Conservation (phyloP, 768 basidiomycete genomes). For the Gelatoporia subvermispora region DNA sequence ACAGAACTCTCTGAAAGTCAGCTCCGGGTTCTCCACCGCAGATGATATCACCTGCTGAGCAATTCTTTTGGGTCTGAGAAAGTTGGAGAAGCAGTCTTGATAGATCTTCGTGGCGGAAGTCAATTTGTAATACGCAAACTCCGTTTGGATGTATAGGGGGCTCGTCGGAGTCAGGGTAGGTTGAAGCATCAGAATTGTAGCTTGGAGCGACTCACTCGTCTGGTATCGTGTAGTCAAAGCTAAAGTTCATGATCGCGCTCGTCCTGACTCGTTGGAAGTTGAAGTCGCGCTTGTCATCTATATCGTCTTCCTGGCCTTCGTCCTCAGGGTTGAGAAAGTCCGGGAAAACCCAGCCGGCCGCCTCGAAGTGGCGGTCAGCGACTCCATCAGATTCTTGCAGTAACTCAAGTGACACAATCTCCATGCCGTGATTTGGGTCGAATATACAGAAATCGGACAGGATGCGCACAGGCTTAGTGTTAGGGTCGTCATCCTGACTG, state of each 20-base stretch:
- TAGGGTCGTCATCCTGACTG: conserved; percentile 9
- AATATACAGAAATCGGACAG: conserved; percentile 59
- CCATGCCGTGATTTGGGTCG: conserved; percentile 41
- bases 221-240: conserved; percentile 44
- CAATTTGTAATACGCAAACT: conserved; percentile 60
- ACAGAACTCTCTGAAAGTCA: conserved; percentile 31
- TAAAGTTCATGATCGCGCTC: conserved; percentile 41
- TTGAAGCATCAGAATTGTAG: neutral
- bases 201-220: conserved; percentile 50
- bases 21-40: conserved; percentile 26
- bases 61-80: conserved; percentile 46
- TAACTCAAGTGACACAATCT: conserved; percentile 42
- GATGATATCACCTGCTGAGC: conserved; percentile 43
- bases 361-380: conserved; percentile 34
- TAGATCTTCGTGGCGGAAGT: conserved; percentile 44
- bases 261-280: conserved; percentile 37
- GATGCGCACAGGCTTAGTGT: conserved; percentile 44
- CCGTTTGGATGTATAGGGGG: conserved; percentile 61
- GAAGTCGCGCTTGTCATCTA: conserved; percentile 26
- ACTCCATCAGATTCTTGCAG: conserved; percentile 38
- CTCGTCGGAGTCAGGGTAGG: conserved; percentile 28
- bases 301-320: conserved; percentile 53
- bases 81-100: conserved; percentile 36
- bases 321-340: conserved; percentile 54
- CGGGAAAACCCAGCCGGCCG: conserved; percentile 48